Conservation (phyloP, 2,329 filamentous ascomycete species). For the Stagonosporopsis chrysanthemi region DNA sequence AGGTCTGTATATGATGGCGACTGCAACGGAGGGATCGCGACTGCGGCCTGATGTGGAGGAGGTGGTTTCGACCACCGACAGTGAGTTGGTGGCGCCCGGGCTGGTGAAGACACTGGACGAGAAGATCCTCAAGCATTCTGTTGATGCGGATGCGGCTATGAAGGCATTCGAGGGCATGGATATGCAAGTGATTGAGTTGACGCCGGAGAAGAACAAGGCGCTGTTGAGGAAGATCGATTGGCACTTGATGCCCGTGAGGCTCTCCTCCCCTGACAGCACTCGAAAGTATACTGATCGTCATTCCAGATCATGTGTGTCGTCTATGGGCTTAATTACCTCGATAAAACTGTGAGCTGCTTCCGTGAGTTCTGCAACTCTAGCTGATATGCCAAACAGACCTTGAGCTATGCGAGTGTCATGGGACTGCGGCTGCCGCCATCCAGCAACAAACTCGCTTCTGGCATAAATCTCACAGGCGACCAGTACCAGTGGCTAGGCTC, state of each 20-base stretch:
- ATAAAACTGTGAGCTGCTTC: background rate
- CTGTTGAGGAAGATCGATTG: constrained; percentile 68
- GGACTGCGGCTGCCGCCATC: constrained; percentile 51
- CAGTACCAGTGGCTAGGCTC: constrained; percentile 61
- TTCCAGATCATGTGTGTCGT: constrained; percentile 61
- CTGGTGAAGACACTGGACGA: constrained; percentile 30
- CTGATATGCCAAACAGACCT: constrained; percentile 40
- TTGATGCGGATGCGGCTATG: constrained; percentile 68
- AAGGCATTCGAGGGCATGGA: constrained; percentile 61
- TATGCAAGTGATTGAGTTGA: constrained; percentile 62
- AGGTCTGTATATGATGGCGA: constrained; percentile 16
- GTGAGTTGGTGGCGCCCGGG: constrained; percentile 14
- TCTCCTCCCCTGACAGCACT: background rate
- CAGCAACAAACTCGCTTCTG: constrained; percentile 43
- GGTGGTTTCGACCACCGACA: constrained; percentile 18
- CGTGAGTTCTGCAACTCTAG: background rate
- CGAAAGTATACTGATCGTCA: background rate
- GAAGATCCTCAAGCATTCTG: constrained; percentile 56
- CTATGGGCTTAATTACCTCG: constrained; percentile 68
- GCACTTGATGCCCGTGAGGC: constrained; percentile 63
- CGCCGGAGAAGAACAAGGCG: constrained; percentile 65
- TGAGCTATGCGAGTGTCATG: constrained; percentile 62
- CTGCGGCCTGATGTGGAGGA: constrained; percentile 27
- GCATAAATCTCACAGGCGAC: constrained; percentile 56
- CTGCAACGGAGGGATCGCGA: constrained; percentile 5